Base-by-base conservation (phyloP, 176 grass and related monocot genomes). In the Neostapfia colusana region DNA sequence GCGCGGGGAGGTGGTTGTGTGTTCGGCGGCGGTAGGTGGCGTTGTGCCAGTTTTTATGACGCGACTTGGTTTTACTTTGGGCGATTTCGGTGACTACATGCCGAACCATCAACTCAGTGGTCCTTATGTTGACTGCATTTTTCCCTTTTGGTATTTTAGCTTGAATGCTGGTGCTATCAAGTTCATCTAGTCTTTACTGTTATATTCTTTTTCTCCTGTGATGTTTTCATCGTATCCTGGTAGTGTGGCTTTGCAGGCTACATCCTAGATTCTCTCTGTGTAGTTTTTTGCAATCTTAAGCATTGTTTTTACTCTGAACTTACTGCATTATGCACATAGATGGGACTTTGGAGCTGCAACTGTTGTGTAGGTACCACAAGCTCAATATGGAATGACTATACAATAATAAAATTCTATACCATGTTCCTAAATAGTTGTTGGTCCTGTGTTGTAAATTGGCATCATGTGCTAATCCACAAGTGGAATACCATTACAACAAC, bases 11-110 rank as follows among this genome's bases (percentile, higher is more conserved):
- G 18, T 28, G 64, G 49, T 54, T 37, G 23, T 67, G 3, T 57
- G 21, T 44, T 46, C 20, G 46, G 69, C 46, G 16, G 69, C 18
- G 60, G 48, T 73, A 63, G 79, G 60, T 57, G 34, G 28, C 31
- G 3, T 28, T 26, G 67, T 38, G 9, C 3, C 20, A 4, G 17
- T 43, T 18, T 61, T 46, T 68, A 48, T 72, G 31, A 65, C n/a
- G 8, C 59, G 23, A 64, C 12, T 42, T 40, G 34, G 17, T 72
- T 40, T 63, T 39, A 21, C 49, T 45, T 18, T 58, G 3, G 66
- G 58, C 38, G 69, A 18, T 71, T 80, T 71, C 41, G 25, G 42
- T 24, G 59, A 64, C 10, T 1, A 38, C 21, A 43, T 31, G 14
- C 16, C 36, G 36, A 55, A 20, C 15, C 16, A 10, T 38, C 44